Evolutionary conservation across 805 yeast species (phyloP).

Genomic region (Pichia sporocuriosa): DNA sequence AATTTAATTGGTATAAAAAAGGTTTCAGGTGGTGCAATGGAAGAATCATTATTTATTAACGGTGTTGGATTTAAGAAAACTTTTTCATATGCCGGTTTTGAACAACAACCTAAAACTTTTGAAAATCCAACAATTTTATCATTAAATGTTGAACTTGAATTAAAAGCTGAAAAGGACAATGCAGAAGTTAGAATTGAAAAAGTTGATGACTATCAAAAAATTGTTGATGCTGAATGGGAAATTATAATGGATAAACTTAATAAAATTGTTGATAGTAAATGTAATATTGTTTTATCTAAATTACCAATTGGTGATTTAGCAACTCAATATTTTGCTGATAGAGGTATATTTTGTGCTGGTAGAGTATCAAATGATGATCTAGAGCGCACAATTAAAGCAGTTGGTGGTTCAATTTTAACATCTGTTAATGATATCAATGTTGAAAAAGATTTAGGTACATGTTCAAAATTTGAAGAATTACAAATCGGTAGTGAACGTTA

Average conservation of each 20-base stretch:
- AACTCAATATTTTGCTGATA: slow-evolving; percentile 96
- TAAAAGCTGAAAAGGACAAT: slow-evolving; percentile 97
- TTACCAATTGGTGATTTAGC: slow-evolving; percentile 98
- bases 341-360: slow-evolving; percentile 96
- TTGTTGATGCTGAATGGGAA: slow-evolving; percentile 99
- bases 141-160: slow-evolving; percentile 88
- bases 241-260: slow-evolving; percentile 82
- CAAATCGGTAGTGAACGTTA: slow-evolving; percentile 96
- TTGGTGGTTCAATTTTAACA: slow-evolving; percentile 85
- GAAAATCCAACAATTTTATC: slow-evolving; percentile 72
- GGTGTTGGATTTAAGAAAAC: slow-evolving; percentile 98
- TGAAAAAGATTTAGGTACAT: slow-evolving; percentile 68
- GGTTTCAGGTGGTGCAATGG: slow-evolving; percentile 94
- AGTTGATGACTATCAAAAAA: slow-evolving; percentile 88
- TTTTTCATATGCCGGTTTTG: slow-evolving; percentile 96
- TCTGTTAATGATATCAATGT: slow-evolving; percentile 64
- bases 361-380: slow-evolving; percentile 84
- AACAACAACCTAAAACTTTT: slow-evolving; percentile 92
- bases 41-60: slow-evolving; percentile 78
- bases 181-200: slow-evolving; percentile 96
- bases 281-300: slow-evolving; percentile 86
- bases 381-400: slow-evolving; percentile 88
- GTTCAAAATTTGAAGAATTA: slow-evolving; percentile 80
- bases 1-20: slow-evolving; percentile 89
- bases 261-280: slow-evolving; percentile 78